Evolutionary conservation across 352 stramenopile genomes (phyloP).

Genomic region (Phytophthora chlamydospora): DNA sequence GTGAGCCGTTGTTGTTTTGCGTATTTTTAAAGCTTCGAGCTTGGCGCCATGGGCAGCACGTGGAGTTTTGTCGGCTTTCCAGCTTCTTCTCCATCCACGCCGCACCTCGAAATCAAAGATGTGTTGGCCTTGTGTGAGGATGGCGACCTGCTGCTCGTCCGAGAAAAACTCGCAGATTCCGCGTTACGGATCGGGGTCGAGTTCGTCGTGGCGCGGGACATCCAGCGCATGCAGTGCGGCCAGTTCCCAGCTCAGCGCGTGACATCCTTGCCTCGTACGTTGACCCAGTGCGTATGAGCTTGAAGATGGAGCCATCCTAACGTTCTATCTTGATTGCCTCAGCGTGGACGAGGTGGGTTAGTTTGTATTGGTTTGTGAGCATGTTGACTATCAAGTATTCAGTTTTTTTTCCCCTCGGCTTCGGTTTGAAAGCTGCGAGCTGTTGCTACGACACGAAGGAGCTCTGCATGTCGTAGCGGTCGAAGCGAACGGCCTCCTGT

Average conservation of each 20-base stretch:
- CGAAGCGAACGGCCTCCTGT: slow-evolving; percentile 25
- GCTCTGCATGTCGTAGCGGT: slow-evolving; percentile 23
- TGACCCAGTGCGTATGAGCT: no score
- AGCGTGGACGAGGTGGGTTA: slow-evolving; percentile 47
- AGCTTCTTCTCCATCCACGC: slow-evolving; percentile 1
- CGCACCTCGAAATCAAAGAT: slow-evolving; percentile 34
- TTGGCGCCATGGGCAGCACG: slow-evolving; percentile 23
- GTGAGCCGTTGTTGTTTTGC: no score
- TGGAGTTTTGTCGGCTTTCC: slow-evolving; percentile 21
- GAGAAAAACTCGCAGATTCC: slow-evolving; percentile 46
- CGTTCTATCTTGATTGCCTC: neutral
- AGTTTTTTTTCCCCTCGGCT: neutral
- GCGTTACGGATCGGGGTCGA: slow-evolving; percentile 46
- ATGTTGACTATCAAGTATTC: neutral
- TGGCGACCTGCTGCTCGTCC: slow-evolving; percentile 60
- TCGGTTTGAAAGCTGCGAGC: slow-evolving; percentile 30
- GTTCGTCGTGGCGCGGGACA: slow-evolving; percentile 49
- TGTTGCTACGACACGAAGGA: slow-evolving; percentile 39
- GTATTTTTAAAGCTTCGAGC: neutral
- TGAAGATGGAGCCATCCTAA: no score
- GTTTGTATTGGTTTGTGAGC: slow-evolving; percentile 4
- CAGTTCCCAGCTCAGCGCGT: slow-evolving; percentile 52
- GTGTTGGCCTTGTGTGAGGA: slow-evolving; percentile 59
- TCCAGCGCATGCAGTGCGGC: slow-evolving; percentile 51
- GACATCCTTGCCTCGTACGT: slow-evolving; percentile 52